Conservation (phyloP, 1,139 yeast species). For the Suhomyces bribrorum region DNA sequence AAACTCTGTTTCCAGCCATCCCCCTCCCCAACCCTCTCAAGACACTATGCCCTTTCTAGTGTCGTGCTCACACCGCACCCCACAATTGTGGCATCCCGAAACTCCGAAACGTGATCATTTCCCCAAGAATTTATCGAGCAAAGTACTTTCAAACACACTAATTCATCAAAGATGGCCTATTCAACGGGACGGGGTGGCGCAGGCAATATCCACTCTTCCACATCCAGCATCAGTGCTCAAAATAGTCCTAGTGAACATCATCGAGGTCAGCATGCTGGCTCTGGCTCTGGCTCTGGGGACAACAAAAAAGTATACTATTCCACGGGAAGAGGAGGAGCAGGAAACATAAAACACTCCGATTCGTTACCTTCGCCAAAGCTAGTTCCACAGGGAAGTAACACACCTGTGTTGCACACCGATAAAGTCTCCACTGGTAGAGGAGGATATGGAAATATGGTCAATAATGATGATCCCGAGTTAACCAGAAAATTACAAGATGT, state of each 20-base stretch:
- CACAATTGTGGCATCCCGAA: constrained; percentile 6
- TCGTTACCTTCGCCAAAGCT: constrained; percentile 54
- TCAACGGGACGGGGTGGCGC: constrained; percentile 31
- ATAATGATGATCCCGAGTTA: constrained; percentile 59
- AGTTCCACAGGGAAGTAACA: constrained; percentile 61
- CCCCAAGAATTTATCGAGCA: constrained; percentile 9
- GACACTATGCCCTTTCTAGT: too few relatives aligned
- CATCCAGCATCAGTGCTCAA: constrained; percentile 21
- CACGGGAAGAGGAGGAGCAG: constrained; percentile 85
- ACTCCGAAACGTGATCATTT: constrained; percentile 13
- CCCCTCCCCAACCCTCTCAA: too few relatives aligned
- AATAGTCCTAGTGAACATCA: constrained; percentile 12
- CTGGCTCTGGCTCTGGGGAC: constrained; percentile 7
- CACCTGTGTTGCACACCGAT: constrained; percentile 60
- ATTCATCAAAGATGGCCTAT: constrained; percentile 12
- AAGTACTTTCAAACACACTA: not conserved
- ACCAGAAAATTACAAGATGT: constrained; percentile 74
- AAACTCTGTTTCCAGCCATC: too few relatives aligned
- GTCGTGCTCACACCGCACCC: constrained; percentile 4
- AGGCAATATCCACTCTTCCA: constrained; percentile 26
- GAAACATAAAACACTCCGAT: constrained; percentile 56
- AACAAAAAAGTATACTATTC: constrained; percentile 48
- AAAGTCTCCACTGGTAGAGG: constrained; percentile 78
- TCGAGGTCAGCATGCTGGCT: constrained; percentile 8
- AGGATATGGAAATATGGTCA: constrained; percentile 77